phyloP scores from a whole-genome alignment of 176 grass and related monocot genomes.

The Secale cereale region DNA sequence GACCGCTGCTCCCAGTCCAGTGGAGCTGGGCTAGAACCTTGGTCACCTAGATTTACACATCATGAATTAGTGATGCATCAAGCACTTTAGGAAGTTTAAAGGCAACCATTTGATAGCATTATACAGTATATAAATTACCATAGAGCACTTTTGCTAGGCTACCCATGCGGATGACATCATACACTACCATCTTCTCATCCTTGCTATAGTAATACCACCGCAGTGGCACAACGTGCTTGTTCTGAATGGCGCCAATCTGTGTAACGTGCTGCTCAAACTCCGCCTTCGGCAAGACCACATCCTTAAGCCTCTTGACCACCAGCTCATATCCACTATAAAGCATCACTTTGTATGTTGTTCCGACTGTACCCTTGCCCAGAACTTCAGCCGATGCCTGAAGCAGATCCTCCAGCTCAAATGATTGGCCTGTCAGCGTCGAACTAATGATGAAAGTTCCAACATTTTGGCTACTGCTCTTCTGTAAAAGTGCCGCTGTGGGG shows the following conservation, averaged over 20 bases:
- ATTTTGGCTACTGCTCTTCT: neutral
- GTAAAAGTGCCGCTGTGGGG: no score
- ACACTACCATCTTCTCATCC: conserved; percentile 35
- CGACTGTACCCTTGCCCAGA: conserved; percentile 46
- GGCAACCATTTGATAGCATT: neutral
- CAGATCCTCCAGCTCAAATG: conserved; percentile 43
- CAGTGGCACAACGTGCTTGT: conserved; percentile 42
- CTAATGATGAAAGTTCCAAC: neutral
- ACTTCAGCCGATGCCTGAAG: conserved; percentile 32
- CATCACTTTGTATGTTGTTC: conserved; percentile 47
- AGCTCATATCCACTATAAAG: conserved; percentile 31
- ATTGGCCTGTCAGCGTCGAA: neutral
- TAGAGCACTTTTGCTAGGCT: conserved; percentile 47
- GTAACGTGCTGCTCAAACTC: conserved; percentile 32
- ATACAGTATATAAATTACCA: neutral
- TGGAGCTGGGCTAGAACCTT: neutral
- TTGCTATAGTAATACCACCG: conserved; percentile 30
- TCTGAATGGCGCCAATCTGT: conserved; percentile 30
- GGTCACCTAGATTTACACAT: neutral
- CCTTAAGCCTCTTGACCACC: conserved; percentile 41
- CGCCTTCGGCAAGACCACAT: conserved; percentile 17
- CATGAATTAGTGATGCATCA: neutral
- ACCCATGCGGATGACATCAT: conserved; percentile 42
- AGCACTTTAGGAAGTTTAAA: neutral
- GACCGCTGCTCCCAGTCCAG: conserved; percentile 24